phyloP scores from a whole-genome alignment of 352 stramenopile genomes.

The Aphanomyces cochlioides region DNA sequence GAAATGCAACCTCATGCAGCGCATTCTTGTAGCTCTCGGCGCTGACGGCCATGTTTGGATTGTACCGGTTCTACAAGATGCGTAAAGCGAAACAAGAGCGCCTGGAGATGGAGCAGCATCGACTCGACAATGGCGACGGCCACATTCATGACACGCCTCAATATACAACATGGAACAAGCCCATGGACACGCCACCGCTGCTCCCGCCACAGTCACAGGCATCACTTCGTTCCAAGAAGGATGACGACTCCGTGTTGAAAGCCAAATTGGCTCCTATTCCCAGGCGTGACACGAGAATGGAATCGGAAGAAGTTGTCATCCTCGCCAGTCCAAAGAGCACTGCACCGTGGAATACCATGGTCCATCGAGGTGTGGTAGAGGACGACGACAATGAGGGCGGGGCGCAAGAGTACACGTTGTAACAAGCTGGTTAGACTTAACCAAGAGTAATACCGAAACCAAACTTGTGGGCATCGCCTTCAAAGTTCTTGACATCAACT shows the following conservation, averaged over 20 bases:
- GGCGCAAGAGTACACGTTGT: conserved; percentile 26
- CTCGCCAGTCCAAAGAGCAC: no score
- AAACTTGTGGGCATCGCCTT: conserved; percentile 89
- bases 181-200: no score
- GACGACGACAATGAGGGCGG: background rate
- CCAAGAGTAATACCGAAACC: conserved; percentile 82
- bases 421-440: conserved; percentile 40
- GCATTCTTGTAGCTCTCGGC: conserved; percentile 13
- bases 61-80: conserved; percentile 25
- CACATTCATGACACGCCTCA: background rate
- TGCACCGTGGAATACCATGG: no score
- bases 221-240: no score
- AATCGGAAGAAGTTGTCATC: no score
- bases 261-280: no score
- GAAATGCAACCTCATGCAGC: background rate
- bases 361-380: no score
- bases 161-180: no score
- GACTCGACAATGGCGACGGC: conserved; percentile 1
- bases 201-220: no score
- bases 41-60: conserved; percentile 26
- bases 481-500: conserved; percentile 90
- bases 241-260: no score
- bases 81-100: conserved; percentile 13
- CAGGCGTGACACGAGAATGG: no score
- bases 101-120: no score